These are phyloP conservation scores for Ganoderma lucidum DNA, from an alignment of 1,284 basidiomycete genomes.

Conservation along the genomic window DNA sequence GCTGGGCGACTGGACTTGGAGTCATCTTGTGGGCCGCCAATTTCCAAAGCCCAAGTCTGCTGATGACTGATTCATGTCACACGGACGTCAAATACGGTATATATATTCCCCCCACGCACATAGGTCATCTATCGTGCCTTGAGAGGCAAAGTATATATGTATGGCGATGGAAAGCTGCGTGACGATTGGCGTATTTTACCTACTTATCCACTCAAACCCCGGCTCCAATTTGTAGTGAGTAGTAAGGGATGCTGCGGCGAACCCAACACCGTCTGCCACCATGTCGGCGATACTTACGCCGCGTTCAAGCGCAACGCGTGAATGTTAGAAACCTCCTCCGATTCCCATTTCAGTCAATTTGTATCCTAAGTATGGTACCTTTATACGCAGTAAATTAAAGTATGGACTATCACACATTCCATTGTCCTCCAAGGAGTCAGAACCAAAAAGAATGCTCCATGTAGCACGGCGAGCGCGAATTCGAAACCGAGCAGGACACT, in stretches of 20 bases:
- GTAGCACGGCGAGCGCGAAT: background rate
- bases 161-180: background rate
- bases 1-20: background rate
- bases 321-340: background rate
- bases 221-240: background rate
- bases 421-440: background rate
- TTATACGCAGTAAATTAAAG: background rate
- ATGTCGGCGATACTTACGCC: background rate
- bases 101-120: too few relatives aligned
- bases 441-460: background rate
- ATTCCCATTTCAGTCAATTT: too few relatives aligned
- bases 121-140: too few relatives aligned
- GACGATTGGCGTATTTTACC: background rate
- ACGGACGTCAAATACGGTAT: background rate
- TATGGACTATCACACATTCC: background rate
- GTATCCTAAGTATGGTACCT: background rate
- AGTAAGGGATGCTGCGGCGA: background rate
- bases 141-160: too few relatives aligned
- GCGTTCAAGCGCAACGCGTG: background rate
- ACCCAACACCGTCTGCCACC: background rate
- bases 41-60: background rate
- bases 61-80: background rate
- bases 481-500: background rate
- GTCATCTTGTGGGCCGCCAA: background rate
- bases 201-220: background rate